Evolutionary conservation across 1,139 yeast species (phyloP), one percentile per base, ranked within the genome.

Genomic region (Spathaspora sp.): DNA sequence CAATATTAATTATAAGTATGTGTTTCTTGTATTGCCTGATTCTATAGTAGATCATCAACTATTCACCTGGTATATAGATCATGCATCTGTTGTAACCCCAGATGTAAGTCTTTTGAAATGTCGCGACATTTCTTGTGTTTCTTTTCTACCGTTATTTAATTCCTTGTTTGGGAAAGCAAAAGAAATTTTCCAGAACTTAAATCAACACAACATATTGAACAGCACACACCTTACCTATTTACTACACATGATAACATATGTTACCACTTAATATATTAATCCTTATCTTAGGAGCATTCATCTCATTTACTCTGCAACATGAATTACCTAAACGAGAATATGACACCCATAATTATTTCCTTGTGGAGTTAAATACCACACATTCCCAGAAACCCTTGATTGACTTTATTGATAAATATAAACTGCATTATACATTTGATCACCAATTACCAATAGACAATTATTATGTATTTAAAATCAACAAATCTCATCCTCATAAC

Each of bases 391-490:
- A 51, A 41, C 67, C 73, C 11, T 63, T 71, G 24, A 55, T 56
- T 9, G 58, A 57, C 15, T 74, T 77, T 52, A 63, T 71, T 4
- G 36, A 55, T 0, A 46, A 55, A n/a, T 68, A 76, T 59, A 70
- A 76, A 11, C 57, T 58, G 11, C 56, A 56, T 7, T 73, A 65
- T 54, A 49, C 52, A 9, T 85, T 68, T 57, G 90, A 86, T 58
- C 86, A 84, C 59, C 76, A 68, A 42, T 78, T 81, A 2, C 67
- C 81, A 27, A 62, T 81, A 34, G 82, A 79, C 31, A 70, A 80
- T 48, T 84, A 81, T 58, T 81, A 74, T 59, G 86, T 86, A 9
- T 83, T 86, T 55, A 83, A 89, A 33, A 60, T 78, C 17, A 58
- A 63, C 29, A 78, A 80, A 54, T 42, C 50, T 6, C 67, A 70